Base-by-base conservation (phyloP, 179 eudicot genomes). In the Camellia oleifera region DNA sequence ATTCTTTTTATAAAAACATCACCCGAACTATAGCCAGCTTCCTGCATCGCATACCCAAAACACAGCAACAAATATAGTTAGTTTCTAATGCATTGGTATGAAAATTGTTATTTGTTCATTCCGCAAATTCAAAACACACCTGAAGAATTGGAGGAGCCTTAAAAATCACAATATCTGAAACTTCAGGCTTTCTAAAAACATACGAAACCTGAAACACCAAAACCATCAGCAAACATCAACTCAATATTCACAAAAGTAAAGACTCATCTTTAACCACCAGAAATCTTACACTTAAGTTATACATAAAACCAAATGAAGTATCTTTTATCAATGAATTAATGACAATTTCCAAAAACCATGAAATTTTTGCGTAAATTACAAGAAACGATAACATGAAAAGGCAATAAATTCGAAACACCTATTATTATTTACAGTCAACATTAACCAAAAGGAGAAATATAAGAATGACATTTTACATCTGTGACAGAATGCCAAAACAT, bases 1-100 rank as follows among this genome's bases (percentile, higher is more conserved):
- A 96, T 76, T 86, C 99, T 88, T 87, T 96, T 94, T 48, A 95
- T 88, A 78, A 96, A 94, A 11, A 92, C 98, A 76, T 91, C 94
- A 40, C 85, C 87, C 5, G 67, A 61, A 69, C 67, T 63, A 75
- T n/a, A 79, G 20, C 85, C 85, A 75, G 61, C 20, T 53, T 76
- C 73, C 82, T 83, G 66, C 66, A 79, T 32, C 11, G 89, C 77
- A 80, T 78, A 79, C 72, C 65, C 88, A 65, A 94, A 97, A 58
- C 81, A 60, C 81, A 88, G 79, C 90, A 20, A 1, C 12, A 8
- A 61, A 66, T 40, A 32, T 2, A 89, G 40, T 79, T 63, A 82
- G n/a, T 58, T 20, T 17, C 62, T 7, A 48, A 23, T 40, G 73
- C 64, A 71, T 40, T 7, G 60, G 40, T 75, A 58, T 48, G 64